A percentile compares a stretch with the other conserved stretches of the same genome.
Conservation (phyloP, 2,329 filamentous ascomycete genomes). For the Bipolaris bicolor region DNA sequence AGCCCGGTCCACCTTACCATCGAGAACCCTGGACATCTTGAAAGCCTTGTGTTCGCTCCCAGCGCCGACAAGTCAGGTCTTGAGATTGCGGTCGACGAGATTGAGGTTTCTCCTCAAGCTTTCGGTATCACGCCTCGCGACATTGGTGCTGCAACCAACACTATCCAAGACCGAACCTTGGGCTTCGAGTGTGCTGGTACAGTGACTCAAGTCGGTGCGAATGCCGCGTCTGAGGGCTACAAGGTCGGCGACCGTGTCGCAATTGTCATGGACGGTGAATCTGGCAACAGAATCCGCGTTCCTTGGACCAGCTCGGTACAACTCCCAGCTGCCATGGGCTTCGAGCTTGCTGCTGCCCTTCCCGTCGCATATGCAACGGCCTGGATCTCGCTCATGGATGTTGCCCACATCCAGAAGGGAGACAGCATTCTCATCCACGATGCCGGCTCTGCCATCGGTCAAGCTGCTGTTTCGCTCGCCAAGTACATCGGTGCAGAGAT, state of each 20-base stretch:
- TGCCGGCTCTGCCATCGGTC: not conserved
- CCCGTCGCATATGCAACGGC: not conserved
- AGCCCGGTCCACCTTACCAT: not conserved
- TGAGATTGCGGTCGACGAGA: not conserved
- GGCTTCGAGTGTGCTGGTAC: not conserved
- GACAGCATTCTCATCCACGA: not conserved
- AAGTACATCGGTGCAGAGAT: conserved; percentile 21
- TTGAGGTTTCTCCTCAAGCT: not conserved
- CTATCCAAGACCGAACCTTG: not conserved
- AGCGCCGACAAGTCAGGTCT: not conserved
- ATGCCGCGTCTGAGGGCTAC: not conserved
- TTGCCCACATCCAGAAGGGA: not conserved
- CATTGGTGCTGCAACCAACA: not conserved
- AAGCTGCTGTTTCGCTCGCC: not conserved
- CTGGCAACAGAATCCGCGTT: not conserved
- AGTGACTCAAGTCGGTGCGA: not conserved
- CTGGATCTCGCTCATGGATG: not conserved
- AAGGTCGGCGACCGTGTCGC: not conserved
- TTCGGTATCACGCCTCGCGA: not conserved
- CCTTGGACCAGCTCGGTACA: not conserved
- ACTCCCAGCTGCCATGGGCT: not conserved
- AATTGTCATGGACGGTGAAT: not conserved
- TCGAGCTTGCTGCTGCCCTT: not conserved
- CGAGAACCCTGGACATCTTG: not conserved
- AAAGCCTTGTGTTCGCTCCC: not conserved